phyloP scores from a whole-genome alignment of 495 filamentous ascomycete genomes.

The Immersiella caudata region DNA sequence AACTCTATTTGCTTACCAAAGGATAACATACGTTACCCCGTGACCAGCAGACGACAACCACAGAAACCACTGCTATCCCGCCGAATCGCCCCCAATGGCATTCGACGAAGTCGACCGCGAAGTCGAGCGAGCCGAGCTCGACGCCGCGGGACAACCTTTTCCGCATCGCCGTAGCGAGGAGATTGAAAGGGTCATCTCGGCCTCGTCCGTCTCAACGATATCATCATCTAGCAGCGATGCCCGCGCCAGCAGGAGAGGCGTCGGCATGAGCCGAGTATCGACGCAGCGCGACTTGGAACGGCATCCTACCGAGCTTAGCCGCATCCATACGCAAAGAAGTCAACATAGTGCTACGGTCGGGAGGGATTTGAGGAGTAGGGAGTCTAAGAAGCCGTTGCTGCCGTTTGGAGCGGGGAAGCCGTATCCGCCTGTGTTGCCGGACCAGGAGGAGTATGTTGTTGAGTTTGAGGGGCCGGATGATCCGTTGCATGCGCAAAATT shows the following conservation, averaged over 20 bases:
- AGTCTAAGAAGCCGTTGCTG: constrained; percentile 59
- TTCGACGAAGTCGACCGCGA: constrained; percentile 57
- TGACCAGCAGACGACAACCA: background rate
- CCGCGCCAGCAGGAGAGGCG: constrained; percentile 16
- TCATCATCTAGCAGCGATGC: constrained; percentile 37
- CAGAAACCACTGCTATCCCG: background rate
- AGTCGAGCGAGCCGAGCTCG: constrained; percentile 52
- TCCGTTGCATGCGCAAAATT: constrained; percentile 82
- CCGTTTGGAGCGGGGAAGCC: constrained; percentile 73
- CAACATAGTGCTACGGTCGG: constrained; percentile 81
- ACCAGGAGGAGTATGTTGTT: constrained; percentile 81
- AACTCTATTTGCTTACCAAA: background rate
- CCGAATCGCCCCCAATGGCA: constrained; percentile 25
- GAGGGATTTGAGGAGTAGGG: constrained; percentile 48
- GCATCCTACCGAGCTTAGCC: constrained; percentile 71
- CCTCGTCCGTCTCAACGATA: constrained; percentile 53
- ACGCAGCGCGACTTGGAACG: constrained; percentile 71
- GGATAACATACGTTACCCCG: background rate
- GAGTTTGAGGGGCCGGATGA: constrained; percentile 82
- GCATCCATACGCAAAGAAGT: constrained; percentile 72
- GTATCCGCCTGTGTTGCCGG: constrained; percentile 72
- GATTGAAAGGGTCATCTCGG: constrained; percentile 53
- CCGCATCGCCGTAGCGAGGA: constrained; percentile 43
- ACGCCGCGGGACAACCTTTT: constrained; percentile 35
- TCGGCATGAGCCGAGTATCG: constrained; percentile 59